Conservation (phyloP, 2,329 filamentous ascomycete species). For the Fusarium tupiense region DNA sequence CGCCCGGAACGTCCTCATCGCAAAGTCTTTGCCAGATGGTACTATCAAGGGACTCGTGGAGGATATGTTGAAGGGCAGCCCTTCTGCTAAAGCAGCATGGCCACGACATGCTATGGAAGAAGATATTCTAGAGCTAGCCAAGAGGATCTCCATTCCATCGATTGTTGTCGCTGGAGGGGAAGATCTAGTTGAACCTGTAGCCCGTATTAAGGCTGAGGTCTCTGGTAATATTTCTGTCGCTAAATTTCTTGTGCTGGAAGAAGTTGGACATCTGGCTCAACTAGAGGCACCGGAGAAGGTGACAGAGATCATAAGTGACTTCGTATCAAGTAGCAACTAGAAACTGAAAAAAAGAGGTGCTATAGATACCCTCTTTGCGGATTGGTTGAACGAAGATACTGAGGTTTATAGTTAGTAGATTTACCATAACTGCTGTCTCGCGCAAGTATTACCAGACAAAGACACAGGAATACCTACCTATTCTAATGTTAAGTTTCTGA, state of each 20-base stretch:
- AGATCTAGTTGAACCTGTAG: not conserved
- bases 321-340: rapidly evolving
- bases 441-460: no score
- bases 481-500: rapidly evolving
- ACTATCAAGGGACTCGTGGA: not conserved
- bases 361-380: no score
- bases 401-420: no score
- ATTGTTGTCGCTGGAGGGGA: not conserved
- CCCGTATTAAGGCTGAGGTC: not conserved
- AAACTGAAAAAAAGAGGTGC: not conserved
- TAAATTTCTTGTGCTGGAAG: not conserved
- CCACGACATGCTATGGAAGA: not conserved
- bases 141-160: not conserved
- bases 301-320: rapidly evolving
- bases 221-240: not conserved
- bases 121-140: not conserved
- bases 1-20: not conserved
- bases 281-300: not conserved
- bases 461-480: no score
- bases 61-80: not conserved
- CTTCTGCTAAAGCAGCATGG: not conserved
- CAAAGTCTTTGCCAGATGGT: not conserved
- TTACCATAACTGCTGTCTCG: no score
- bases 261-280: not conserved
- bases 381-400: no score